Evolutionary conservation across 495 filamentous ascomycete genomes (phyloP), one percentile per base, ranked within the genome.

Genomic region (Aspergillus mulundensis): DNA sequence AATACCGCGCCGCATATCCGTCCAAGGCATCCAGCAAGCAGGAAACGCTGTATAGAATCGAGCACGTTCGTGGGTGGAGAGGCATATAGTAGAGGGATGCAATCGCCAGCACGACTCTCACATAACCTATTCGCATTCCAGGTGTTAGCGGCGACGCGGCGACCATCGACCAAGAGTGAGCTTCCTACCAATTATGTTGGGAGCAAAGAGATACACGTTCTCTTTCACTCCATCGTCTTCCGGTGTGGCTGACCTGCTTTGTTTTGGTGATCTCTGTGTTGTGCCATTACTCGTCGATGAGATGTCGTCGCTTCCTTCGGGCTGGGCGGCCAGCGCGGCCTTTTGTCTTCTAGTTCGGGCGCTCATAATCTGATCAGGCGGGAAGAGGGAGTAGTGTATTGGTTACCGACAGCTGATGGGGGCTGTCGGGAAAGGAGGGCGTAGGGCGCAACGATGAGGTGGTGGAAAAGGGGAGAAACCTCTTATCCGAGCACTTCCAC

Each of bases 61-160:
- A 90, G 76, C 94, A 97, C 21, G 92, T 97, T 65, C 93, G 85
- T 4, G 94, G 94, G 68, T 98, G 94, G 28, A 97, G 81, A 20
- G 92, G 91, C 94, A 97, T 97, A 78, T 95, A 98, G 77, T 96
- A 97, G 57, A 98, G 86, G 47, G 92, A 95, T 38, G 89, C 90
- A 57, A 96, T 76, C 58, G 93, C 89, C 53, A 98, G 84, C 59
- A 97, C 76, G 64, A 97, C 87, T 61, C 94, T 88, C 53, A 77
- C 80, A 74, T 97, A 97, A 60, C 94, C 93, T 96, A 57, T 41
- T 45, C 21, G n/a, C 23, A 64, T 34, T 20, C 6, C 23, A 20
- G 5, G 47, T 8, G 39, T 58, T 44, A 50, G 49, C 19, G 28
- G 39, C 46, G 44, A 11, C 23, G 20, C 21, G 50, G 53, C 18